Evolutionary conservation across 805 yeast genomes (phyloP), one percentile per base, ranked within the genome.

Genomic region (Nakazawaea ishiwadae): DNA sequence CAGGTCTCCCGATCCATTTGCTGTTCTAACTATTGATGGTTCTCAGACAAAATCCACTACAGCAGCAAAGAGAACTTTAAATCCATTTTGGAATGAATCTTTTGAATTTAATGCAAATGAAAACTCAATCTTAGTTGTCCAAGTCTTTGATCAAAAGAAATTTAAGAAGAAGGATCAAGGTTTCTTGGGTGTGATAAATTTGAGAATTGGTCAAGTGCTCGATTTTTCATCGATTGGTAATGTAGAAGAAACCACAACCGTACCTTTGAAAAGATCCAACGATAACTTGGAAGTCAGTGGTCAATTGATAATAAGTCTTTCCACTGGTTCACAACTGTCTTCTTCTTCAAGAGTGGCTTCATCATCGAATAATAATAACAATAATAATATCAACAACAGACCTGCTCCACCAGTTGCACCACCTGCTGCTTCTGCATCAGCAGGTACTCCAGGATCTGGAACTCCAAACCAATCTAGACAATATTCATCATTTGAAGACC

Each of bases 151-250:
- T 62, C 98, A 91, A 61, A 90, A 89, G 61, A 93, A 93, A 64
- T 93, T 93, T 69, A 93, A 93, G 62, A 89, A 88, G 79, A 90
- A 89, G 74, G 99, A 93, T 60, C 99, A 93, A 63, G 99, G 99
- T 4, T 93, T 93, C 54, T 69, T 93, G 40, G 99, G 99, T 44
- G 98, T 93, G 15, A 93, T 93, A 47, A 93, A 93, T 60, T 76
- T 93, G 39, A 73, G 95, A 50, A 77, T 93, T 23, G 91, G 91
- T 32, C 98, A 93, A 60, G 88, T 86, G 21, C 75, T 91, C 44
- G 95, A 89, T 58, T 69, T 82, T 41, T 48, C 61, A 11, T 70
- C 63, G 59, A 17, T 36, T 60, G 44, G 40, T 20, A 58, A 46
- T 46, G 59, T 68, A 30, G 90, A 84, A 59, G 96, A 90, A 62